phyloP scores from a whole-genome alignment of 2,329 filamentous ascomycete species.

The Hymenoscyphus infarciens region DNA sequence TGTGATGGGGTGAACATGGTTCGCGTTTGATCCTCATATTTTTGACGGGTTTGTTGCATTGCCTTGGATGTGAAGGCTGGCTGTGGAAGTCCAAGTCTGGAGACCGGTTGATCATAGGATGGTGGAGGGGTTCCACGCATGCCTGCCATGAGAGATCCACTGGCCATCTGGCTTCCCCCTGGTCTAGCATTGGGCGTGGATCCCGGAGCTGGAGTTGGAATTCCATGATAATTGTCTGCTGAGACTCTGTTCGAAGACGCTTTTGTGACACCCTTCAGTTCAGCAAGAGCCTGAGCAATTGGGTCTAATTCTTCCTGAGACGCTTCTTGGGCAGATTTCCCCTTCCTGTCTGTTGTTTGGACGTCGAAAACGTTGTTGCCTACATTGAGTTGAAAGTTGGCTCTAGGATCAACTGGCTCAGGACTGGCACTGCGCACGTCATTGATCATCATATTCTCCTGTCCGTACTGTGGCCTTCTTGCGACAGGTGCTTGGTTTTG shows the following conservation, averaged over 20 bases:
- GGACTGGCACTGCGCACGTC: conserved; percentile 61
- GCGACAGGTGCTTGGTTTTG: conserved; percentile 27
- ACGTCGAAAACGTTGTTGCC: conserved; percentile 97
- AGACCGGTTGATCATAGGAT: conserved; percentile 73
- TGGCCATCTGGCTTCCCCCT: conserved; percentile 39
- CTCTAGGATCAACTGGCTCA: conserved; percentile 85
- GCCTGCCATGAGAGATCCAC: conserved; percentile 48
- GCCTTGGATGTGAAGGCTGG: conserved; percentile 89
- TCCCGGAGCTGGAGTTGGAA: conserved; percentile 72
- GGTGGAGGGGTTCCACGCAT: conserved; percentile 79
- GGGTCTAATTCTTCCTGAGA: conserved; percentile 69
- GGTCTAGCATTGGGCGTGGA: conserved; percentile 42
- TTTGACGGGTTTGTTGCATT: conserved; percentile 93
- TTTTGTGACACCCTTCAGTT: conserved; percentile 84
- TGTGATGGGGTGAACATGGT: conserved; percentile 61
- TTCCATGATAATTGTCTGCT: conserved; percentile 94
- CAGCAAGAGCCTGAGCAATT: conserved; percentile 86
- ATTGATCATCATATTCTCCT: conserved; percentile 35
- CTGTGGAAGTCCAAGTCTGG: conserved; percentile 80
- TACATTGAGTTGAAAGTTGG: conserved; percentile 88
- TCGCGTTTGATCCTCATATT: conserved; percentile 78
- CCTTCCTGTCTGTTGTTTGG: conserved; percentile 67
- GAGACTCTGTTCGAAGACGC: conserved; percentile 79
- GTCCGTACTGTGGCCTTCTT: conserved; percentile 42
- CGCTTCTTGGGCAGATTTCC: conserved; percentile 39